A percentile compares a stretch with the other conserved stretches of the same genome.
phyloP scores from a whole-genome alignment of 129 eudicot genomes.

The Daucus carota region DNA sequence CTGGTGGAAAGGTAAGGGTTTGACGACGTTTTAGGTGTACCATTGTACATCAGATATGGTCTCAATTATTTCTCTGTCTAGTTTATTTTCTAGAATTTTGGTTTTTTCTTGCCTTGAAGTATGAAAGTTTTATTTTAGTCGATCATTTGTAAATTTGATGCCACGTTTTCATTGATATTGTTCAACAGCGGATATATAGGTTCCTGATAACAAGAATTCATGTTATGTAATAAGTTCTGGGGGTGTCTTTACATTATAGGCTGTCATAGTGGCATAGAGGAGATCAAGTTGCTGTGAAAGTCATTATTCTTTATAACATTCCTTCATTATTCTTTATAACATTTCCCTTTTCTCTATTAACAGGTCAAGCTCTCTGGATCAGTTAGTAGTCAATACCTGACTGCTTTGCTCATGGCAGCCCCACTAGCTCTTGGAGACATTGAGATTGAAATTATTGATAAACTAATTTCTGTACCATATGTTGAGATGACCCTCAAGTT shows the following conservation, averaged over 20 bases:
- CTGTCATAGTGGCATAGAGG: not conserved
- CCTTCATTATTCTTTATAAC: not conserved
- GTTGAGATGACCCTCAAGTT: slow-evolving; percentile 97
- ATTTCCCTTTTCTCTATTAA: not conserved
- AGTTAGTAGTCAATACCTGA: slow-evolving; percentile 91
- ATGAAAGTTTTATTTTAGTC: not conserved
- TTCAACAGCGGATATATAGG: not conserved
- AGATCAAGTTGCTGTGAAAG: not conserved
- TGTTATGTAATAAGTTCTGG: not conserved
- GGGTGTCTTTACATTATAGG: not conserved
- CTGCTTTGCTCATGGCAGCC: slow-evolving; percentile 95
- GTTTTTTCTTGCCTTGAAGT: not conserved
- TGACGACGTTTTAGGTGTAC: slow-evolving; percentile 12
- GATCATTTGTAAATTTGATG: not conserved
- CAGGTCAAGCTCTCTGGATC: slow-evolving; percentile 52
- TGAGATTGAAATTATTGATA: slow-evolving; percentile 90
- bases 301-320: not conserved
- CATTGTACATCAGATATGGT: not conserved
- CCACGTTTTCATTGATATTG: not conserved
- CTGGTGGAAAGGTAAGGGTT: slow-evolving; percentile 80
- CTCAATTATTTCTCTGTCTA: not conserved
- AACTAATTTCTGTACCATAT: slow-evolving; percentile 82
- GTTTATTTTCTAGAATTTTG: not conserved
- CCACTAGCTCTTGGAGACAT: slow-evolving; percentile 87
- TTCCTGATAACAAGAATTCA: slow-evolving; percentile 24